phyloP scores from a whole-genome alignment of 108 stramenopile genomes.

The Heterococcus sp. region DNA sequence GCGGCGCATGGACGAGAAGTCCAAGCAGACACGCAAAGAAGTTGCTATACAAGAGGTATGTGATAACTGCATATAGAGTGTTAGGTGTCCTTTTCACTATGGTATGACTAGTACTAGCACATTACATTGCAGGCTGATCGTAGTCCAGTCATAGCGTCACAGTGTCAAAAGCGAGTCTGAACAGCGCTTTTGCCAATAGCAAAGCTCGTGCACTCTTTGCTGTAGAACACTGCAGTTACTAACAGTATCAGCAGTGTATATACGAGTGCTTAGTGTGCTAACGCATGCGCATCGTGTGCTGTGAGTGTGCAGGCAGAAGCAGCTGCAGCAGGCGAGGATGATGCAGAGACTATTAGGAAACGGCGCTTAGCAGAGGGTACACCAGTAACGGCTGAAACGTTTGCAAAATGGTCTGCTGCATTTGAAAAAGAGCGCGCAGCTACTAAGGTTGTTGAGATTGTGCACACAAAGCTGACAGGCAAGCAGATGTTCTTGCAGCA shows the following conservation, averaged over 20 bases:
- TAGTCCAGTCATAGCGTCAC: not conserved
- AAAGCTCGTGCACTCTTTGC: too few species aligned
- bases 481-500: constrained; percentile 38
- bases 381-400: constrained; percentile 6
- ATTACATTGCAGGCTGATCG: not conserved
- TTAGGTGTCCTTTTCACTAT: not conserved
- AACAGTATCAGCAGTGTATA: too few species aligned
- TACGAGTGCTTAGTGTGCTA: too few species aligned
- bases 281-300: too few species aligned
- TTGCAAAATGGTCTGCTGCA: constrained; percentile 15
- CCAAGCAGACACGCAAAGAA: constrained; percentile 3
- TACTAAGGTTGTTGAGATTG: constrained; percentile 3
- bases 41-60: constrained; percentile 7
- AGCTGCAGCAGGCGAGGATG: constrained; percentile 6
- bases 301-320: constrained; percentile 2
- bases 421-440: constrained; percentile 23
- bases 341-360: constrained; percentile 21
- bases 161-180: not conserved
- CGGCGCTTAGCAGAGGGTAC: constrained; percentile 20
- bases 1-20: constrained; percentile 22
- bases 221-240: too few species aligned
- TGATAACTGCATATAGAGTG: not conserved
- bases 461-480: constrained; percentile 6
- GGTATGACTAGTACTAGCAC: too few species aligned
- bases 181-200: not conserved